These are phyloP conservation scores for Leishmania turanica DNA, from an alignment of 208 protist genomes.

Conservation along the genomic window DNA sequence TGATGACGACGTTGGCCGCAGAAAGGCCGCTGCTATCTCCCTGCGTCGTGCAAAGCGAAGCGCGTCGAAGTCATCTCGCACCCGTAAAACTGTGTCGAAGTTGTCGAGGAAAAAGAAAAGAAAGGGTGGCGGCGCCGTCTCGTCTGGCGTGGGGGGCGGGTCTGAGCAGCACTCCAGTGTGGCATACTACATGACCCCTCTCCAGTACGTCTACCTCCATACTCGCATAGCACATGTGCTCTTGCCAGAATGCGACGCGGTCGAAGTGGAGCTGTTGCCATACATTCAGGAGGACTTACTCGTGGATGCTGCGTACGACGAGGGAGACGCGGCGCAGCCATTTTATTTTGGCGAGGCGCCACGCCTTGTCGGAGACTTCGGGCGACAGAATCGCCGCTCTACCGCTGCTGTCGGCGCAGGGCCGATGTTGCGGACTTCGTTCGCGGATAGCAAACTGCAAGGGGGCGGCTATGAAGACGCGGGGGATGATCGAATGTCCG, in stretches of 20 bases:
- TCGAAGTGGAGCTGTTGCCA: constrained; percentile 77
- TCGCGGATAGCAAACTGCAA: not conserved
- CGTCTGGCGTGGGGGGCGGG: not conserved
- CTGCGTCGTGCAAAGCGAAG: not conserved
- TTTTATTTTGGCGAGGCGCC: constrained; percentile 58
- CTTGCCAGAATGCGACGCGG: constrained; percentile 52
- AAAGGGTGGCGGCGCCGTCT: not conserved
- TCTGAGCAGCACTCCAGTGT: constrained; percentile 25
- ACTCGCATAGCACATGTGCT: constrained; percentile 76
- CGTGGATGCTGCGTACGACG: constrained; percentile 53
- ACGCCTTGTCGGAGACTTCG: constrained; percentile 19
- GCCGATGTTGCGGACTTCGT: not conserved
- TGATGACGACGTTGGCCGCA: not conserved
- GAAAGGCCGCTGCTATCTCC: not conserved
- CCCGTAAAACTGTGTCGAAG: constrained; percentile 10
- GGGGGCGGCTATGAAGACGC: not conserved
- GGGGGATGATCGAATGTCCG: constrained; percentile 5
- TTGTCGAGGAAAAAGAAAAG: constrained; percentile 21
- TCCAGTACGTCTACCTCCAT: constrained; percentile 89
- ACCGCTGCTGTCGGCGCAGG: not conserved
- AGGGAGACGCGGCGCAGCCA: constrained; percentile 32
- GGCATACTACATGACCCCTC: constrained; percentile 68
- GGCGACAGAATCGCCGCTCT: constrained; percentile 2
- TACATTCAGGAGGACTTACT: constrained; percentile 75
- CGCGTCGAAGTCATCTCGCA: not conserved